Evolutionary conservation across 805 yeast genomes (phyloP).

Genomic region (Zygoascus tannicola): DNA sequence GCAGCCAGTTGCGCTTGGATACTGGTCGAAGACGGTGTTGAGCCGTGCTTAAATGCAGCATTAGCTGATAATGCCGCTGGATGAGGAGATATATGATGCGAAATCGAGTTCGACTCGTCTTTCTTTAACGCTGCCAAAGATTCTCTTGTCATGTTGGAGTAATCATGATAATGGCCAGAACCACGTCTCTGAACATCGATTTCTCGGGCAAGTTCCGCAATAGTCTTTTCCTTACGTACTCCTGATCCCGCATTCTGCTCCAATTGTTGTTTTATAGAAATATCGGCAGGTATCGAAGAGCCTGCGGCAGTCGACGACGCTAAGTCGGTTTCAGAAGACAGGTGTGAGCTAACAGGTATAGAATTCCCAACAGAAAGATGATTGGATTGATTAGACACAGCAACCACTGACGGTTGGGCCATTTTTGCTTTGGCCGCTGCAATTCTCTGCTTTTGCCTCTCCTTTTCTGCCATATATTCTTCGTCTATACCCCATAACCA

Average conservation of each 20-base stretch:
- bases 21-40: conserved; percentile 11
- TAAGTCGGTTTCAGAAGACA: conserved; percentile 1
- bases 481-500: conserved; percentile 94
- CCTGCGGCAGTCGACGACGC: neutral
- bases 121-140: neutral
- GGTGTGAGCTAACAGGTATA: conserved; percentile 7
- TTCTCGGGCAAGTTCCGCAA: conserved; percentile 28
- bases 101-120: neutral
- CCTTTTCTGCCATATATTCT: conserved; percentile 72
- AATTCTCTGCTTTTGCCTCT: conserved; percentile 52
- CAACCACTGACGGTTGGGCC: conserved; percentile 11
- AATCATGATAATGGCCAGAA: conserved; percentile 7
- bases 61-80: conserved; percentile 2
- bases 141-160: conserved; percentile 10
- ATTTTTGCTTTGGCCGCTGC: conserved; percentile 20
- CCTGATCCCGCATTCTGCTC: neutral
- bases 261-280: neutral
- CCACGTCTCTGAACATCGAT: conserved; percentile 19
- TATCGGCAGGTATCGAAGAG: neutral
- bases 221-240: conserved; percentile 21
- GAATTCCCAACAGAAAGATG: neutral
- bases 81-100: neutral
- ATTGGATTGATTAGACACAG: neutral
- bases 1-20: conserved; percentile 17
- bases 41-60: conserved; percentile 1